A percentile compares a stretch with the other conserved stretches of the same genome.
phyloP scores from a whole-genome alignment of 768 basidiomycete genomes.

The Tulasnella sp. region DNA sequence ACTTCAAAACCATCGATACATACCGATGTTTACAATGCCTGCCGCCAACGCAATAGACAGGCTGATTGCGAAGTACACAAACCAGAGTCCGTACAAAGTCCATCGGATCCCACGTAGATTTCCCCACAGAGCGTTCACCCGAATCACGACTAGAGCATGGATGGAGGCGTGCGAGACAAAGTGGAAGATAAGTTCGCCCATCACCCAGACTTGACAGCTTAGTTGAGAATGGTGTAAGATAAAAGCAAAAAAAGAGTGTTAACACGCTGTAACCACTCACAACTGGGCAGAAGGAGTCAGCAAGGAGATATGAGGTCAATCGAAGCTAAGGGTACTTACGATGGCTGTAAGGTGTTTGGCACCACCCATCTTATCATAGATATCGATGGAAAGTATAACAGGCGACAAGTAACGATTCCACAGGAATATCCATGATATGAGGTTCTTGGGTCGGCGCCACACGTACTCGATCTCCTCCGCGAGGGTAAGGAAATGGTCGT shows the following conservation, averaged over 20 bases:
- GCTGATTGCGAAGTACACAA: background rate
- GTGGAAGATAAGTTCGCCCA: conserved; percentile 2
- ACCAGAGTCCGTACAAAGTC: background rate
- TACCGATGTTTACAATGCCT: background rate
- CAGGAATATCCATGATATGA: conserved; percentile 24
- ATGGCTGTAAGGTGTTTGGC: background rate
- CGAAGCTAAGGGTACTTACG: background rate
- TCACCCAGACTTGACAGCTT: conserved; percentile 14
- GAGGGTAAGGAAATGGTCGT: conserved; percentile 20
- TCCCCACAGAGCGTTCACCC: conserved; percentile 23
- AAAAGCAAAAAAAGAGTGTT: background rate
- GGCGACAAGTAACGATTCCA: conserved; percentile 7
- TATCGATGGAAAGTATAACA: background rate
- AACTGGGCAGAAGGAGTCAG: background rate
- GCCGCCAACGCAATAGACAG: background rate
- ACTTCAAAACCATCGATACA: background rate
- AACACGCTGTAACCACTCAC: background rate
- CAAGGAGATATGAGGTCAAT: background rate
- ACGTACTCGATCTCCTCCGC: conserved; percentile 10
- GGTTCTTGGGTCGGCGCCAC: conserved; percentile 13
- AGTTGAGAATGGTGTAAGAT: background rate
- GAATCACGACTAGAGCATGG: conserved; percentile 18
- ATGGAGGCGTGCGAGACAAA: conserved; percentile 1
- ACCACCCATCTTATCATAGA: conserved; percentile 20
- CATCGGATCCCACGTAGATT: background rate